phyloP scores from a whole-genome alignment of 306 rosid genomes.

The cucumber (Cucumis sativus) region DNA sequence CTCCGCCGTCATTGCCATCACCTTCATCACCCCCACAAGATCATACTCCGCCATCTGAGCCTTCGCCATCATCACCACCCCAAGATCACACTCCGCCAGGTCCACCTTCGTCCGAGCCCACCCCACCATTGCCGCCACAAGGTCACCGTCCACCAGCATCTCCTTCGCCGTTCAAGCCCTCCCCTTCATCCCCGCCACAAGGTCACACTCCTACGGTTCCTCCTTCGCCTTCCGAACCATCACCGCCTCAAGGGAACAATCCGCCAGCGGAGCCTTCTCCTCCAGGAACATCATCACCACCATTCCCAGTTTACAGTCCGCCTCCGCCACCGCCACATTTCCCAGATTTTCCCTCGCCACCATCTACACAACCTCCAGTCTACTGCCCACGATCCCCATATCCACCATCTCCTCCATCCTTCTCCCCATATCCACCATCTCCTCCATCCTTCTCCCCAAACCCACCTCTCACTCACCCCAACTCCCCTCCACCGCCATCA shows the following conservation, averaged over 20 bases:
- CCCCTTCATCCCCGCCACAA: background rate
- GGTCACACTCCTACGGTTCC: background rate
- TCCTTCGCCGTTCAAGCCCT: background rate
- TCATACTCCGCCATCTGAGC: background rate
- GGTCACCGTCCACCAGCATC: background rate
- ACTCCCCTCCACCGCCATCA: constrained; percentile 7
- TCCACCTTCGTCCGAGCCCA: background rate
- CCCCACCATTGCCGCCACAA: background rate
- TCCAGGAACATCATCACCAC: background rate
- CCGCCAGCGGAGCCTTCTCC: background rate
- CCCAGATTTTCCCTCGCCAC: constrained; percentile 5
- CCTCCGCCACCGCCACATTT: background rate
- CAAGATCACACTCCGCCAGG: background rate
- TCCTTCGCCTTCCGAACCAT: background rate
- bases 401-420: constrained; percentile 9
- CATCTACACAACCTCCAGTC: background rate
- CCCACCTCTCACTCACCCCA: background rate
- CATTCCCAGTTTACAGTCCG: background rate
- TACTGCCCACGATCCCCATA: constrained; percentile 7
- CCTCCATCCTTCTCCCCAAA: constrained; percentile 7
- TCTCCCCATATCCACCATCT: constrained; percentile 2
- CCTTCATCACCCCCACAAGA: background rate
- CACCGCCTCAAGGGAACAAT: background rate
- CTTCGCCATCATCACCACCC: background rate
- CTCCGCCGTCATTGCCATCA: background rate